phyloP scores from a whole-genome alignment of 192 early-diverging fungal species.

The Coemansia sp. region DNA sequence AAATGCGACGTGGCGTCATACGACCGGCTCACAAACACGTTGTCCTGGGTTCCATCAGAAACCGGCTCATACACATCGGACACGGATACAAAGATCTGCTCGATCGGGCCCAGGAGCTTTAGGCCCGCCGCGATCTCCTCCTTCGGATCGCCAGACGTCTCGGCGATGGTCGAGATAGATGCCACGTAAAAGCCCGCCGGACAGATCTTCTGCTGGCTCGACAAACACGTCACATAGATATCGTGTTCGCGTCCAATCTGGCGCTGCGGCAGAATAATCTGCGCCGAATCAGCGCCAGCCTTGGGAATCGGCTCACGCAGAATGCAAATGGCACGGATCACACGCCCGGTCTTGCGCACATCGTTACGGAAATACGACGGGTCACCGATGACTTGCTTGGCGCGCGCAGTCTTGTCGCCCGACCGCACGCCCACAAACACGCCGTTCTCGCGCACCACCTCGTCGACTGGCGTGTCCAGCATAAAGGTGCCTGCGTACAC shows the following conservation, averaged over 20 bases:
- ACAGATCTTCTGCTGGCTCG: constrained; percentile 86
- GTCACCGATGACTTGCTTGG: constrained; percentile 91
- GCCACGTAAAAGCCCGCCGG: constrained; percentile 85
- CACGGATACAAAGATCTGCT: constrained; percentile 87
- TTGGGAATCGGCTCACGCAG: constrained; percentile 90
- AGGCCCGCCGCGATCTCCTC: constrained; percentile 86
- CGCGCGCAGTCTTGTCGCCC: constrained; percentile 78
- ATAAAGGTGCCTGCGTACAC: constrained; percentile 99
- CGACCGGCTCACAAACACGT: constrained; percentile 88
- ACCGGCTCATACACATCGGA: constrained; percentile 84
- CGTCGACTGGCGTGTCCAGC: constrained; percentile 89
- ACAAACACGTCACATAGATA: constrained; percentile 93
- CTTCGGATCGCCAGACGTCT: constrained; percentile 83
- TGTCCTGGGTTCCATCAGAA: constrained; percentile 76
- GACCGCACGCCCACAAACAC: constrained; percentile 86
- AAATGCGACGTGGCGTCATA: constrained; percentile 99
- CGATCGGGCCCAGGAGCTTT: constrained; percentile 83
- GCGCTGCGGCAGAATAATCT: constrained; percentile 97
- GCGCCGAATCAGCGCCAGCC: constrained; percentile 82
- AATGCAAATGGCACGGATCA: constrained; percentile 96
- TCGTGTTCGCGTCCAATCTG: constrained; percentile 92
- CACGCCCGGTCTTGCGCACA: constrained; percentile 78
- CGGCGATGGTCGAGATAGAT: constrained; percentile 96
- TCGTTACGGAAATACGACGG: constrained; percentile 86
- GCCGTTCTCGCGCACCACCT: constrained; percentile 82